phyloP scores from a whole-genome alignment of 2,329 filamentous ascomycete species.

The Stagonosporopsis vannaccii region DNA sequence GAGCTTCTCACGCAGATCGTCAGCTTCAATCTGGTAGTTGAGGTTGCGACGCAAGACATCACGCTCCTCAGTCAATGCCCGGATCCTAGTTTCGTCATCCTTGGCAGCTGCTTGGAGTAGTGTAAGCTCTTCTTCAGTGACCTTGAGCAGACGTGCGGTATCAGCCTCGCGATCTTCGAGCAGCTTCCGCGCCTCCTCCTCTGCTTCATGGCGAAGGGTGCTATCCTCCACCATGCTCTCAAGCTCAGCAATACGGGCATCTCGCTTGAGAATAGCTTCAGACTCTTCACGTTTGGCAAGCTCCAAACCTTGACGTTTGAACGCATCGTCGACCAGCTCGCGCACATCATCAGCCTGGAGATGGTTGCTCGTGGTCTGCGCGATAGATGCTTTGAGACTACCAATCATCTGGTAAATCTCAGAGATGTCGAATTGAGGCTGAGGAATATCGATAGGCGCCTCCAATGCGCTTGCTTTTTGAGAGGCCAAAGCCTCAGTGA shows the following conservation, averaged over 20 bases:
- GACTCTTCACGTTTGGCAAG: slow-evolving; percentile 38
- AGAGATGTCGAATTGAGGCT: slow-evolving; percentile 48
- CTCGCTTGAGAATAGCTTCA: slow-evolving; percentile 42
- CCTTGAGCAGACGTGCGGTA: slow-evolving; percentile 53
- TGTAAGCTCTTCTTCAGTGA: slow-evolving; percentile 59
- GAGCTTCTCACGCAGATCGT: slow-evolving; percentile 60
- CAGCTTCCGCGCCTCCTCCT: slow-evolving; percentile 52
- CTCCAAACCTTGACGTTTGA: slow-evolving; percentile 45
- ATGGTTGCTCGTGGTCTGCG: slow-evolving; percentile 54
- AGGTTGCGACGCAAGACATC: slow-evolving; percentile 50
- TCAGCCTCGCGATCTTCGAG: slow-evolving; percentile 56
- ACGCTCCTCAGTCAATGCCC: slow-evolving; percentile 53
- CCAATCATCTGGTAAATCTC: slow-evolving; percentile 58
- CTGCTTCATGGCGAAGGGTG: slow-evolving; percentile 47
- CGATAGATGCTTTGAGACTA: slow-evolving; percentile 58
- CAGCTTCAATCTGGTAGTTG: slow-evolving; percentile 47
- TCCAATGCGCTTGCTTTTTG: slow-evolving; percentile 41
- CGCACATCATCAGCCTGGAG: slow-evolving; percentile 55
- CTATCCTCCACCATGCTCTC: slow-evolving; percentile 46
- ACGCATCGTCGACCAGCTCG: slow-evolving; percentile 47
- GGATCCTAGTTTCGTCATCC: slow-evolving; percentile 54
- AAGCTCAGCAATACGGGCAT: slow-evolving; percentile 45
- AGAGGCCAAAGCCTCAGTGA: slow-evolving; percentile 43
- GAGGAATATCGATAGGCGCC: slow-evolving; percentile 44
- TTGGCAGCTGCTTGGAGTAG: slow-evolving; percentile 52